Evolutionary conservation across 768 basidiomycete genomes (phyloP).

Genomic region (Rhizopogon salebrosus): DNA sequence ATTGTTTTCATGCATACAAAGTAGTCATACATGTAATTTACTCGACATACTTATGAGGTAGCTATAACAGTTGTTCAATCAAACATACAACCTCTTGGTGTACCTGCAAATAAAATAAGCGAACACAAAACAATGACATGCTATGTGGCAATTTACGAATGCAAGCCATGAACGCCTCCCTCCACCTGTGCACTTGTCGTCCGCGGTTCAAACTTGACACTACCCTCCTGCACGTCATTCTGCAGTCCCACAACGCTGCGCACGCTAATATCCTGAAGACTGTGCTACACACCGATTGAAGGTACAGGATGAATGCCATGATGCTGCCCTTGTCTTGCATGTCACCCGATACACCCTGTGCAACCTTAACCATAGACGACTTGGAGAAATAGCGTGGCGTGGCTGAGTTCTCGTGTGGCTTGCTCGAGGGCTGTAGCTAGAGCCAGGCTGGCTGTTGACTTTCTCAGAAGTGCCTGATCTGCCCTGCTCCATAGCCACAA

Average conservation of each 20-base stretch:
- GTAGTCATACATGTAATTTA: neutral
- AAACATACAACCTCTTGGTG: constrained; percentile 52
- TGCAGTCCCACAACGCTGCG: constrained; percentile 61
- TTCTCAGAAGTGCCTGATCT: constrained; percentile 32
- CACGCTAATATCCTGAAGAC: too few relatives aligned
- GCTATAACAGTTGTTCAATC: constrained; percentile 5
- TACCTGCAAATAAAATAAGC: constrained; percentile 37
- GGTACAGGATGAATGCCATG: constrained; percentile 85
- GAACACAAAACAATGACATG: neutral
- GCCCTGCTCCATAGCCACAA: too few relatives aligned
- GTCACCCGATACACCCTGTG: constrained; percentile 93
- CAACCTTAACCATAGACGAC: constrained; percentile 86
- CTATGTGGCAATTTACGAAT: constrained; percentile 66
- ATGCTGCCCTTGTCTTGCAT: constrained; percentile 97
- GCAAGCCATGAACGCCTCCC: constrained; percentile 92
- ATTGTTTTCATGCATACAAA: neutral
- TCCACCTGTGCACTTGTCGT: constrained; percentile 95
- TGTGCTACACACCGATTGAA: constrained; percentile 86
- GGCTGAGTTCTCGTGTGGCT: too few relatives aligned
- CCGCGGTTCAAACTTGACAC: constrained; percentile 84
- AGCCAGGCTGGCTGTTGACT: constrained; percentile 20
- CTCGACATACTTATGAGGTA: neutral
- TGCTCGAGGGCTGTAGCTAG: too few relatives aligned
- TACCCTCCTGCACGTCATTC: constrained; percentile 55
- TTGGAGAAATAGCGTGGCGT: constrained; percentile 67